Evolutionary conservation across 257 asterid genomes (phyloP).

Genomic region (Gentiana macrophylla): DNA sequence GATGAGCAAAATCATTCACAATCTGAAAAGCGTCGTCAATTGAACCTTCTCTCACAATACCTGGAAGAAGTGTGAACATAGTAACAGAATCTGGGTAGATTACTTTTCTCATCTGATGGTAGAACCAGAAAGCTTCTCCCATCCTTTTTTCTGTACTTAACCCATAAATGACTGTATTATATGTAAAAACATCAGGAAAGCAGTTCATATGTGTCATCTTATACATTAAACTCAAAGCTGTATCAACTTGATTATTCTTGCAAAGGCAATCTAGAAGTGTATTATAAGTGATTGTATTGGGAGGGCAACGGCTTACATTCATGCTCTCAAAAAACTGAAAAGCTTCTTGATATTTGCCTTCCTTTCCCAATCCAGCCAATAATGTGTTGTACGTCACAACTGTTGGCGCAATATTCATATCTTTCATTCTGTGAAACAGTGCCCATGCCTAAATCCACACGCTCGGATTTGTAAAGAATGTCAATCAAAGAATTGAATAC

Average conservation of each 20-base stretch:
- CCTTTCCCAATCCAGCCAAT: constrained; percentile 81
- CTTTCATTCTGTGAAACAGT: constrained; percentile 63
- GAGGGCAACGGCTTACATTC: constrained; percentile 55
- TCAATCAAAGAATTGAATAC: constrained; percentile 76
- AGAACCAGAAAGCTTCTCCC: constrained; percentile 76
- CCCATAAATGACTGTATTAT: constrained; percentile 74
- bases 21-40: constrained; percentile 56
- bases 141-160: constrained; percentile 59
- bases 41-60: constrained; percentile 61
- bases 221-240: constrained; percentile 58
- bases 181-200: constrained; percentile 68
- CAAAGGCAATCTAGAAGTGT: constrained; percentile 83
- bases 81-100: constrained; percentile 62
- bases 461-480: constrained; percentile 72
- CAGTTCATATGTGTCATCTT: constrained; percentile 58
- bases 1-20: constrained; percentile 34
- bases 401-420: constrained; percentile 59
- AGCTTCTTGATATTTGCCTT: constrained; percentile 67
- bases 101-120: constrained; percentile 77
- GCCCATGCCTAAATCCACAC: constrained; percentile 85
- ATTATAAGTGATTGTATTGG: constrained; percentile 75
- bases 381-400: constrained; percentile 96
- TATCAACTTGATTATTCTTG: constrained; percentile 65
- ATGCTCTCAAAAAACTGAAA: constrained; percentile 57
- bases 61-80: constrained; percentile 60